phyloP scores from a whole-genome alignment of 345 rosid genomes.

The Ceriops decandra region DNA sequence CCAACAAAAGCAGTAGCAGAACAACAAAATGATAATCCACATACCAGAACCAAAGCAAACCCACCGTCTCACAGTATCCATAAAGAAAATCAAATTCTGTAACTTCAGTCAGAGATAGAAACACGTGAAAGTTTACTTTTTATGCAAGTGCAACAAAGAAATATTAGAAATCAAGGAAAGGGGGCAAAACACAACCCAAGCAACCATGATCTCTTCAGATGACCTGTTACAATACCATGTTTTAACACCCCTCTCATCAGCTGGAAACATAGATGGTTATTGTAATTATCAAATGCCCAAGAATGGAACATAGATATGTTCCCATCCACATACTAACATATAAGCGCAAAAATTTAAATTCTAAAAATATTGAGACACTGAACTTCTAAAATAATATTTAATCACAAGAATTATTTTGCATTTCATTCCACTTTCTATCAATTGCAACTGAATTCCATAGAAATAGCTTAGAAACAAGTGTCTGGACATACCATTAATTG shows the following conservation, averaged over 20 bases:
- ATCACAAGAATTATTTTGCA: not conserved
- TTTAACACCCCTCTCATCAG: not conserved
- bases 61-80: not conserved
- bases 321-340: not conserved
- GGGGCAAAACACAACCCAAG: not conserved
- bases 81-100: not conserved
- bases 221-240: not conserved
- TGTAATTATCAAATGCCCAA: not conserved
- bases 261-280: not conserved
- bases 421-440: not conserved
- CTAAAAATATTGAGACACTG: not conserved
- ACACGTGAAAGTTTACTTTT: not conserved
- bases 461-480: slow-evolving; percentile 17
- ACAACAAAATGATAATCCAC: not conserved
- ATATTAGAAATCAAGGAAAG: too few species aligned
- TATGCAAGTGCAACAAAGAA: too few species aligned
- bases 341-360: not conserved
- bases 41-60: not conserved
- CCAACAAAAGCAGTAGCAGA: not conserved
- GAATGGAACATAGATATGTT: not conserved
- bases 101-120: slow-evolving; percentile 1
- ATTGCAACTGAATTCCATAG: slow-evolving; percentile 1
- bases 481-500: slow-evolving; percentile 45
- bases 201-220: not conserved
- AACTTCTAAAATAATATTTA: slow-evolving; percentile 2